Base-by-base conservation (phyloP, 371 early-diverging fungal genomes). In the Choanephora cucurbitarum region DNA sequence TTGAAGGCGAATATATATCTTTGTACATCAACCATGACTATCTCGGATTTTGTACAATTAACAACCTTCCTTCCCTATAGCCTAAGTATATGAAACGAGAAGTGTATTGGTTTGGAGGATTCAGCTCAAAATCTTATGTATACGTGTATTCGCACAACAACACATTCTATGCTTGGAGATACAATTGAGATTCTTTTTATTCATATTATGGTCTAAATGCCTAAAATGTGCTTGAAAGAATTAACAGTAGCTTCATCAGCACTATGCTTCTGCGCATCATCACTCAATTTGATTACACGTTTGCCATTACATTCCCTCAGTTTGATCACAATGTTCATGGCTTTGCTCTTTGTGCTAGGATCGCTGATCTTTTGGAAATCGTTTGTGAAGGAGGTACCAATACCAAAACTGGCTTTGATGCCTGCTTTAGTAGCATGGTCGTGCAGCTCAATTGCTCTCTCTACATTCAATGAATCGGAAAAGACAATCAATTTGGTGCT, bases 281-380 rank as follows among this genome's bases (percentile, higher is more conserved):
- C 91, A 52, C 88, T 87, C 32, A 91, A 72, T 61, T 91, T 91
- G 60, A 89, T 80, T 21, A 90, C 89, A 14, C 75, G 77, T 22
- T 65, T 78, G 8, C 75, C 85, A 11, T 77, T 63, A 60, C 88
- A 87, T 32, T 72, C 67, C 42, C 78, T 73, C 50, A 91, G 59
- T 61, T 91, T 91, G 70, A 91, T 88, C 1, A 91, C 91, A 53
- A 91, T 90, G 49, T 90, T 89, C 64, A 87, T 69, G 1, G 91
- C 77, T 31, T 70, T 72, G 56, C 88, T 86, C 56, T 59, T 67
- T 32, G 58, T 58, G 2, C 47, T 43, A 11, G 64, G 53, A 24
- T 64, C 51, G 5, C 75, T 73, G 1, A 55, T 51, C 34, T 68
- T 71, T 10, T 48, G 48, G 62, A 76, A 91, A 60, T 91, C 91